Conservation (phyloP, 2,329 filamentous ascomycete species). For the Aspergillus novoparasiticus region DNA sequence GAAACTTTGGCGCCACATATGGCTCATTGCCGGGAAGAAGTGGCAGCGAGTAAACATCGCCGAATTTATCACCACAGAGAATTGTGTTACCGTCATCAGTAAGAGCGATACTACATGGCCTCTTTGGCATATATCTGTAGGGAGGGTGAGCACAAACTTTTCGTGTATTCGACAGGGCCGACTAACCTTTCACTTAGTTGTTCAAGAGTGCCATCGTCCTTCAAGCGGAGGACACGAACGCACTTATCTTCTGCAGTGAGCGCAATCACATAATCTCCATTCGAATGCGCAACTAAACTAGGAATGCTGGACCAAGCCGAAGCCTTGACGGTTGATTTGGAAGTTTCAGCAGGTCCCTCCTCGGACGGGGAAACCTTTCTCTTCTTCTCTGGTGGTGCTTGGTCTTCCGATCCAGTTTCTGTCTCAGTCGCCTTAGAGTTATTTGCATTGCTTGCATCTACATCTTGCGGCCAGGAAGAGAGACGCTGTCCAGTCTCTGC, state of each 20-base stretch:
- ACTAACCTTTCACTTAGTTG: conserved; percentile 72
- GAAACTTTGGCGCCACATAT: conserved; percentile 39
- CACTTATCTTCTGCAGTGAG: conserved; percentile 91
- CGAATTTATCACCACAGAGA: conserved; percentile 89
- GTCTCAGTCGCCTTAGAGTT: conserved; percentile 21
- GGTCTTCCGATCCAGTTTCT: conserved; percentile 29
- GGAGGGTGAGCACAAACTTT: conserved; percentile 14
- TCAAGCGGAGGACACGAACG: conserved; percentile 77
- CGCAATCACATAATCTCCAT: conserved; percentile 70
- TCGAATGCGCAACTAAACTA: conserved; percentile 64
- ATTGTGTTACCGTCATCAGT: conserved; percentile 72
- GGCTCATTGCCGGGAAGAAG: conserved; percentile 54
- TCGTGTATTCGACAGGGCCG: neutral
- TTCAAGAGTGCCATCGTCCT: conserved; percentile 61
- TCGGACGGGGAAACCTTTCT: conserved; percentile 41
- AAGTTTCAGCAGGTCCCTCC: conserved; percentile 20
- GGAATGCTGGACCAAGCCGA: conserved; percentile 64
- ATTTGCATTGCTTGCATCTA: conserved; percentile 31
- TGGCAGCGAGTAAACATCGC: conserved; percentile 89
- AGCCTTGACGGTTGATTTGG: conserved; percentile 18
- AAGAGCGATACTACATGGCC: conserved; percentile 75
- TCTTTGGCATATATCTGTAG: conserved; percentile 79
- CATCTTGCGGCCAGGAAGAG: conserved; percentile 59
- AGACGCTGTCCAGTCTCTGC: conserved; percentile 60
- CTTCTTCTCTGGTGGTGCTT: conserved; percentile 48